These are phyloP conservation scores for Suillus decipiens DNA, from an alignment of 768 basidiomycete species.

Conservation along the genomic window DNA sequence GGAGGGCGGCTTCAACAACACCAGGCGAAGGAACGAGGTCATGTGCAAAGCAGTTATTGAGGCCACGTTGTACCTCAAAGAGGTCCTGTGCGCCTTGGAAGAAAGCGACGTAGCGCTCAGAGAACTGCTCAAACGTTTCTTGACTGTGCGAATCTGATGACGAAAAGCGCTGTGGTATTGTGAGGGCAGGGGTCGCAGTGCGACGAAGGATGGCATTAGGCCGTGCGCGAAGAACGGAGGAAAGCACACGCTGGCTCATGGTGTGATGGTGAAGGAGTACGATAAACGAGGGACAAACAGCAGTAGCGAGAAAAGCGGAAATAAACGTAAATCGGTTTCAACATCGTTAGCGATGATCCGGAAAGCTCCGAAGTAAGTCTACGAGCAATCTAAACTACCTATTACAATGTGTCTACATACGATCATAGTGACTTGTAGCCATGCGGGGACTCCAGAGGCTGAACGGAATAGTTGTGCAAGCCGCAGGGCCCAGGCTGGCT, in stretches of 20 bases:
- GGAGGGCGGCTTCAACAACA: slow-evolving; percentile 86
- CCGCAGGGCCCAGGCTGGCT: no score
- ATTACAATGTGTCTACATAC: background rate
- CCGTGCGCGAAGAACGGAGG: slow-evolving; percentile 65
- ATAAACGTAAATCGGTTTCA: slow-evolving; percentile 4
- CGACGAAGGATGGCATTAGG: slow-evolving; percentile 45
- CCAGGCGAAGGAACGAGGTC: slow-evolving; percentile 87
- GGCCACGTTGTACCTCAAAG: slow-evolving; percentile 97
- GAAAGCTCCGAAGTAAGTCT: background rate
- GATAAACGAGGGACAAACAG: background rate
- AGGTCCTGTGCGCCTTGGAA: slow-evolving; percentile 93
- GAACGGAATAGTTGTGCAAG: no score
- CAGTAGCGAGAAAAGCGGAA: background rate
- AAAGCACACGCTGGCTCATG: slow-evolving; percentile 62
- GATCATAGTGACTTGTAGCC: background rate
- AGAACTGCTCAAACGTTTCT: slow-evolving; percentile 94
- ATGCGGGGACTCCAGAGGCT: background rate
- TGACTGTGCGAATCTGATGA: slow-evolving; percentile 70
- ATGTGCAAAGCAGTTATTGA: slow-evolving; percentile 99
- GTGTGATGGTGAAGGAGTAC: slow-evolving; percentile 27
- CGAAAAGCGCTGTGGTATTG: slow-evolving; percentile 30
- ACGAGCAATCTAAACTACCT: background rate
- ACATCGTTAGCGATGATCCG: background rate
- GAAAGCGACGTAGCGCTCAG: slow-evolving; percentile 90
- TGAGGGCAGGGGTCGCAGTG: slow-evolving; percentile 43